Conservation (phyloP, 768 basidiomycete species). For the Russula lepida region DNA sequence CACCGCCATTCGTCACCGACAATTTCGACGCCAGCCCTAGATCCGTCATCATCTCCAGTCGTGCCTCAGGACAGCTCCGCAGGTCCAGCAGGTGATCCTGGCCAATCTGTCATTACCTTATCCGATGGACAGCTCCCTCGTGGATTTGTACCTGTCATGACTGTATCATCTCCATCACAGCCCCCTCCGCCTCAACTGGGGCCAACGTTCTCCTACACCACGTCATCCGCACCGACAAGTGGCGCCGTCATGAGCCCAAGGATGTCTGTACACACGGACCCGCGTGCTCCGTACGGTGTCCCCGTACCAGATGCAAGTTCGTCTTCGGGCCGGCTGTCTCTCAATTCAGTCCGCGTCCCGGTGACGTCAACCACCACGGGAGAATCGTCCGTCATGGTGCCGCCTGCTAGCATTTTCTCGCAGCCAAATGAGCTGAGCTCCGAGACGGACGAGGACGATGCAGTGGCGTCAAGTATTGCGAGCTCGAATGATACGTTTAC, state of each 20-base stretch:
- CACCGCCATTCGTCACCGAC: slow-evolving; percentile 7
- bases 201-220: not conserved
- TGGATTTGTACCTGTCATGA: slow-evolving; percentile 13
- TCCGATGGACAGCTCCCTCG: slow-evolving; percentile 14
- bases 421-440: slow-evolving; percentile 9
- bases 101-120: slow-evolving; percentile 1
- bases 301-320: slow-evolving; percentile 12
- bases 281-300: slow-evolving; percentile 8
- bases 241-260: slow-evolving; percentile 2
- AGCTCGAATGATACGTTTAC: slow-evolving; percentile 19
- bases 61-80: not conserved
- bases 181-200: not conserved
- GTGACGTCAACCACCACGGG: slow-evolving; percentile 7
- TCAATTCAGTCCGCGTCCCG: slow-evolving; percentile 8
- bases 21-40: not conserved
- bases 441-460: slow-evolving; percentile 18
- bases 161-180: slow-evolving; percentile 5
- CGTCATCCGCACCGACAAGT: not conserved
- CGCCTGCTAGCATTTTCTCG: slow-evolving; percentile 17
- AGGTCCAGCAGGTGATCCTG: not conserved
- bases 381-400: slow-evolving; percentile 14
- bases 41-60: not conserved
- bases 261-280: not conserved
- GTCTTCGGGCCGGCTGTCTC: slow-evolving; percentile 3
- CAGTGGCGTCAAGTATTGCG: slow-evolving; percentile 16